phyloP scores from a whole-genome alignment of 352 stramenopile genomes.

The Pythium diclinum region DNA sequence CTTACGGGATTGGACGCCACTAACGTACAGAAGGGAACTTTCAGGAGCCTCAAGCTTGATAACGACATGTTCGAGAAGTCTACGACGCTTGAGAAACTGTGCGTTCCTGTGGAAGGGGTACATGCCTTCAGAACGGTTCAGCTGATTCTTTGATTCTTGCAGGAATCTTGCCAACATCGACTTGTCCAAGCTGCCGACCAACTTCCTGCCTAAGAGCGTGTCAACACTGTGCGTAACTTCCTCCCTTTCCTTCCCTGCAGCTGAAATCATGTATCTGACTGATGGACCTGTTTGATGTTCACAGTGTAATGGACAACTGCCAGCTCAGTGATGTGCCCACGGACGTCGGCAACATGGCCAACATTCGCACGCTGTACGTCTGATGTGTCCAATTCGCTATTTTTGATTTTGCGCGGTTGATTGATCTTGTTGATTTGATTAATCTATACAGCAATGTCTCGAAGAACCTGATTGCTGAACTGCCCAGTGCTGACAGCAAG shows the following conservation, averaged over 20 bases:
- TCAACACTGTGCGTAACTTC: slow-evolving; percentile 33
- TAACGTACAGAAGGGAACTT: slow-evolving; percentile 53
- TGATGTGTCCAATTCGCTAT: not conserved
- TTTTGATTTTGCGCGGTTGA: not conserved
- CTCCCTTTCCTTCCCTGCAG: not conserved
- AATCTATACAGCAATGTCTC: slow-evolving; percentile 52
- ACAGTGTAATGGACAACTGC: slow-evolving; percentile 69
- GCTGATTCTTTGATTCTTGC: slow-evolving; percentile 5
- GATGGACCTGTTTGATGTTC: not conserved
- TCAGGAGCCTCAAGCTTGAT: slow-evolving; percentile 51
- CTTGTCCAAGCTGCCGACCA: slow-evolving; percentile 38
- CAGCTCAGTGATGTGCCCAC: slow-evolving; percentile 47
- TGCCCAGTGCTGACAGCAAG: slow-evolving; percentile 32
- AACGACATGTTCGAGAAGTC: slow-evolving; percentile 44
- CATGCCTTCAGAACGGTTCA: not conserved
- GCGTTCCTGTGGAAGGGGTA: slow-evolving; percentile 10
- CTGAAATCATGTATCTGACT: not conserved
- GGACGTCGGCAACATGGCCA: slow-evolving; percentile 47
- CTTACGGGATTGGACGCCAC: slow-evolving; percentile 64
- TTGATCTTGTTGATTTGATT: not conserved
- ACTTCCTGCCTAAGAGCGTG: slow-evolving; percentile 53
- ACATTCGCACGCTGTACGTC: slow-evolving; percentile 53
- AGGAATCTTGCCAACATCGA: slow-evolving; percentile 65
- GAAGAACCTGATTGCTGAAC: slow-evolving; percentile 53
- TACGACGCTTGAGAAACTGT: slow-evolving; percentile 43